These are phyloP conservation scores for Chrysopogon serrulatus DNA, from an alignment of 176 grass and related monocot genomes.

Conservation along the genomic window DNA sequence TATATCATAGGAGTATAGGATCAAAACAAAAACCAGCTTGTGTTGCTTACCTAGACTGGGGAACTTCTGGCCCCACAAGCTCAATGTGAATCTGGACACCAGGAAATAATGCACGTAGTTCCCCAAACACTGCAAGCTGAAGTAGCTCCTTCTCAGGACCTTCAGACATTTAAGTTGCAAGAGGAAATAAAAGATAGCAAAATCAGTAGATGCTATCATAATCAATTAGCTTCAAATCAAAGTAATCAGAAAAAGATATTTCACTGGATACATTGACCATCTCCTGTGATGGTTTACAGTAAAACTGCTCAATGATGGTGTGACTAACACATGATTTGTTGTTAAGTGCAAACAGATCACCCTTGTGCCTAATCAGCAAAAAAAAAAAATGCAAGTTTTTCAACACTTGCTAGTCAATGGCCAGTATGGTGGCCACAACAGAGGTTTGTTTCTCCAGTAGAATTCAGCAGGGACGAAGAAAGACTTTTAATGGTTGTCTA, in stretches of 20 bases:
- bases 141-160: constrained; percentile 85
- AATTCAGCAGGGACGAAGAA: constrained; percentile 4
- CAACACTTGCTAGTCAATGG: constrained; percentile 2
- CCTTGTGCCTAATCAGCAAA: neutral
- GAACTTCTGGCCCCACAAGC: constrained; percentile 87
- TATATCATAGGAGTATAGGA: neutral
- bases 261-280: neutral
- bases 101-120: constrained; percentile 79
- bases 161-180: constrained; percentile 36
- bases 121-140: constrained; percentile 72
- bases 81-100: constrained; percentile 56
- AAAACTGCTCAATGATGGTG: neutral
- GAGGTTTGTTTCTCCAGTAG: neutral
- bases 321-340: neutral
- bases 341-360: neutral
- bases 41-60: constrained; percentile 56
- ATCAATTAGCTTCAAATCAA: neutral
- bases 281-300: neutral
- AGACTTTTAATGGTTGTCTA: neutral
- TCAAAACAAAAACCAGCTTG: neutral
- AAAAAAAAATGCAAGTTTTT: neutral
- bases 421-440: neutral
- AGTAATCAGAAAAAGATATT: neutral
- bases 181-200: neutral
- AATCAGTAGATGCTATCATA: constrained; percentile 23